Evolutionary conservation across 805 yeast genomes (phyloP), one percentile per base, ranked within the genome.

Genomic region (Candida sonorensis): DNA sequence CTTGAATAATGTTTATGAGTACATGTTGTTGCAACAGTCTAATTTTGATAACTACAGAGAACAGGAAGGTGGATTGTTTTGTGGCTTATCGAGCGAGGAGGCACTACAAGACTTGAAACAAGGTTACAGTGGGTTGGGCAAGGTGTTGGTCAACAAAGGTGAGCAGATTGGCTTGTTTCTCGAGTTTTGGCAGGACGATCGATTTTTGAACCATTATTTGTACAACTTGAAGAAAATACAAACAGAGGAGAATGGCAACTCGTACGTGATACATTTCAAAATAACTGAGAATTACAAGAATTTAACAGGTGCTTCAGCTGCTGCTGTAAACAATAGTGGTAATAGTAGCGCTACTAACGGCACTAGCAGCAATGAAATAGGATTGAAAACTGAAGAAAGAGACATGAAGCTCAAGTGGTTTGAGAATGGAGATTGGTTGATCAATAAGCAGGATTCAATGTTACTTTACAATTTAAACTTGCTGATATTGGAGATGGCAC

Each of bases 91-190:
- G 8, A 19, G 13, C 15, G 39, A 38, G 8, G 38, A 38, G 11
- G 18, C 25, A 8, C 4, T 28, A 11, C 5, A 22, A 11, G 51
- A 51, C 28, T 26, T 46, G 15, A 24, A 42, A 26, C 36, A 40
- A 22, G 53, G 58, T 5, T 29, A 35, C 25, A 14, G 16, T 7
- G 59, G 61, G 1, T 33, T 53, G 8, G 62, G 62, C 2, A 36
- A 41, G 27, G 34, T 57, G 2, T 22, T 49, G 24, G 31, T 48
- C 17, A 57, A 57, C 33, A 48, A 45, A 23, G 36, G 45, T 23
- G 51, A 49, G 22, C 51, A 50, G 33, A 54, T 57, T 24, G 62
- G 62, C 2, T 38, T 57, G 6, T 57, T 55, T 36, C 22, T 57
- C 13, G 50, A 55, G 29, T 44, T 48, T 12, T 57, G 62, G 62